Evolutionary conservation across 176 grass and related monocot species (phyloP).

Genomic region (Carex cristatella): DNA sequence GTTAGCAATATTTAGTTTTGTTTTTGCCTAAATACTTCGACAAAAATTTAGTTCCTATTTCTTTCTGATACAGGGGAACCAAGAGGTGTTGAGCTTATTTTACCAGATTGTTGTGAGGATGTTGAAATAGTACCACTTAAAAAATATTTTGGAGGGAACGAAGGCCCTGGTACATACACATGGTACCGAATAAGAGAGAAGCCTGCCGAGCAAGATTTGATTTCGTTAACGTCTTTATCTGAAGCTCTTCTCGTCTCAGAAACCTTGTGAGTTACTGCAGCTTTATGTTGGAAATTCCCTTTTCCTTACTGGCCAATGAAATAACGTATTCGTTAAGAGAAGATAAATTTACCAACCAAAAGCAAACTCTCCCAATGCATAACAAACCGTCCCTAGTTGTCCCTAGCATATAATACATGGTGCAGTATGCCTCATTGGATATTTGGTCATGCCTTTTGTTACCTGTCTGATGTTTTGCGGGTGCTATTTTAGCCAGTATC

Average conservation of each 20-base stretch:
- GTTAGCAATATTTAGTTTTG: background rate
- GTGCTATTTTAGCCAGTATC: background rate
- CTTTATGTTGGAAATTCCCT: conserved; percentile 21
- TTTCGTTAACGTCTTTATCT: conserved; percentile 39
- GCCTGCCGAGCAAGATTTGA: conserved; percentile 38
- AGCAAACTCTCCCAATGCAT: background rate
- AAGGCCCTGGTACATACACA: conserved; percentile 70
- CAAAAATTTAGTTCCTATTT: background rate
- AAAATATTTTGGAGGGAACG: conserved; percentile 85
- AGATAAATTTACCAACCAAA: background rate
- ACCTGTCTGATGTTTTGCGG: background rate
- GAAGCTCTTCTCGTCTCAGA: conserved; percentile 48
- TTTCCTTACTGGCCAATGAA: background rate
- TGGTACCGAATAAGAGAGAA: conserved; percentile 78
- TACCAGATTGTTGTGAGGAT: conserved; percentile 73
- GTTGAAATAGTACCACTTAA: conserved; percentile 73
- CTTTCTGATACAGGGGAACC: conserved; percentile 59
- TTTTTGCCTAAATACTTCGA: background rate
- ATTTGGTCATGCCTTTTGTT: background rate
- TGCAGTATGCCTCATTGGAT: background rate
- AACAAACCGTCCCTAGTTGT: background rate
- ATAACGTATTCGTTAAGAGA: background rate
- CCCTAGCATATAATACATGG: background rate
- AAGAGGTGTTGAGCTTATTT: conserved; percentile 56
- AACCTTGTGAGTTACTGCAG: conserved; percentile 47